A percentile compares a stretch with the other conserved stretches of the same genome.
Conservation (phyloP, 352 stramenopile species). For the Phytopythium oedochilum region DNA sequence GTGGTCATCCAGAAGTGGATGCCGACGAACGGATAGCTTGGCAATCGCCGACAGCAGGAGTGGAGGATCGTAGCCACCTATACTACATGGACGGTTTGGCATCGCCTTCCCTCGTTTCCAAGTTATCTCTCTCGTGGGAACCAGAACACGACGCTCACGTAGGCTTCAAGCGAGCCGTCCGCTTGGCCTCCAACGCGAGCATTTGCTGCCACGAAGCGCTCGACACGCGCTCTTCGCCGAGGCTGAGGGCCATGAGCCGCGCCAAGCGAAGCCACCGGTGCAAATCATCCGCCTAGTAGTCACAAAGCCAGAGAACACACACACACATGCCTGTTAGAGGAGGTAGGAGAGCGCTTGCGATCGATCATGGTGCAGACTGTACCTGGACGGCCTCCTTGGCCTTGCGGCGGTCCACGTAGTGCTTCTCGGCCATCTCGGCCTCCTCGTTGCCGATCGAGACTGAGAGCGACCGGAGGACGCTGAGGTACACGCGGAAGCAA, state of each 20-base stretch:
- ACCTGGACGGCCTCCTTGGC: slow-evolving; percentile 67
- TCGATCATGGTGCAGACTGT: slow-evolving; percentile 7
- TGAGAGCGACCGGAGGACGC: slow-evolving; percentile 43
- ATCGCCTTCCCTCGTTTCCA: neutral
- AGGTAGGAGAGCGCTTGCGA: neutral
- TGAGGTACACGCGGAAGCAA: slow-evolving; percentile 64
- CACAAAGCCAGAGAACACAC: neutral
- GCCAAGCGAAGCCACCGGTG: slow-evolving; percentile 73
- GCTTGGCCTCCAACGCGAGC: slow-evolving; percentile 46
- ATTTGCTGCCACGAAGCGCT: slow-evolving; percentile 50
- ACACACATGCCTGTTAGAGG: too few relatives aligned
- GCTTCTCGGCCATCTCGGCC: slow-evolving; percentile 71
- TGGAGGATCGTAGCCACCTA: neutral
- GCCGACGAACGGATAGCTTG: slow-evolving; percentile 28
- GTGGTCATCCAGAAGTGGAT: slow-evolving; percentile 94
- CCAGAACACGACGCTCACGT: neutral
- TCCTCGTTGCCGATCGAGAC: slow-evolving; percentile 68
- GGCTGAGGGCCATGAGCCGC: slow-evolving; percentile 63
- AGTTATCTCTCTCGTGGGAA: neutral
- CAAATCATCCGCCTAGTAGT: slow-evolving; percentile 58
- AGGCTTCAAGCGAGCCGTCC: slow-evolving; percentile 16
- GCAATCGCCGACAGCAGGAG: neutral
- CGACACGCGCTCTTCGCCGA: slow-evolving; percentile 46
- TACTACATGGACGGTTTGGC: neutral
- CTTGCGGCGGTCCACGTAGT: slow-evolving; percentile 73